Evolutionary conservation across 2,329 filamentous ascomycete genomes (phyloP).

Genomic region (Pseudogymnoascus destructans): DNA sequence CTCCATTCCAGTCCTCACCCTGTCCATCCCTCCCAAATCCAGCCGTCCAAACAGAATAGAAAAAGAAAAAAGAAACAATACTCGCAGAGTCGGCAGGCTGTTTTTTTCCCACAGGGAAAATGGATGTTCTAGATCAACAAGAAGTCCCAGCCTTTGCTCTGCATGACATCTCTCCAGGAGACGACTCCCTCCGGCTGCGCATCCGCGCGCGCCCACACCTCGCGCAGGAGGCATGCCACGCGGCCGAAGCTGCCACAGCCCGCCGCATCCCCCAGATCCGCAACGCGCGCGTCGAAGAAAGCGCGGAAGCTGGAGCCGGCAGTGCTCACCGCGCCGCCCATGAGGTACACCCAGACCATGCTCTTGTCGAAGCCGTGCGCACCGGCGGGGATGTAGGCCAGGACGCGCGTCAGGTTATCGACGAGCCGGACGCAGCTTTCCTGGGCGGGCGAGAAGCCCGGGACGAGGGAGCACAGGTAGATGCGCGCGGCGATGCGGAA

Average conservation of each 20-base stretch:
- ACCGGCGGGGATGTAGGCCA: slow-evolving; percentile 73
- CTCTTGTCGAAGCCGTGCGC: slow-evolving; percentile 76
- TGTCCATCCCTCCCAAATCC: neutral
- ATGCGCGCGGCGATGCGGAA: slow-evolving; percentile 89
- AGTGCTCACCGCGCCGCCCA: slow-evolving; percentile 68
- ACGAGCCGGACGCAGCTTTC: slow-evolving; percentile 64
- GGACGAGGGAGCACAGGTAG: slow-evolving; percentile 91
- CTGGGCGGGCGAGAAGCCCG: slow-evolving; percentile 68
- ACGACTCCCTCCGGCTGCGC: slow-evolving; percentile 36
- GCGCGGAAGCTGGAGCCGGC: slow-evolving; percentile 61
- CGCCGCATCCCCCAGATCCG: slow-evolving; percentile 62
- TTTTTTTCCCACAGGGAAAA: slow-evolving; percentile 9
- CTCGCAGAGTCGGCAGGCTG: neutral
- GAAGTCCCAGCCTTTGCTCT: slow-evolving; percentile 82
- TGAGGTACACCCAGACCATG: slow-evolving; percentile 83
- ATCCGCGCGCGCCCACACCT: slow-evolving; percentile 70
- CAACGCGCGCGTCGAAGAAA: slow-evolving; percentile 64
- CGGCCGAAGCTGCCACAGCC: slow-evolving; percentile 77
- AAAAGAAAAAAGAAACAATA: neutral
- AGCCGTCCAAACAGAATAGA: neutral
- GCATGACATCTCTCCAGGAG: slow-evolving; percentile 93
- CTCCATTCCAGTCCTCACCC: neutral
- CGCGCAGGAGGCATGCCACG: slow-evolving; percentile 62
- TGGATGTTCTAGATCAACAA: slow-evolving; percentile 56
- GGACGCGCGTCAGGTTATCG: slow-evolving; percentile 59